Percentiles rank a stretch among this genome's conserved stretches.
These are phyloP conservation scores for Singerocomus inundabilis DNA, from an alignment of 1,284 basidiomycete genomes.

Conservation along the genomic window DNA sequence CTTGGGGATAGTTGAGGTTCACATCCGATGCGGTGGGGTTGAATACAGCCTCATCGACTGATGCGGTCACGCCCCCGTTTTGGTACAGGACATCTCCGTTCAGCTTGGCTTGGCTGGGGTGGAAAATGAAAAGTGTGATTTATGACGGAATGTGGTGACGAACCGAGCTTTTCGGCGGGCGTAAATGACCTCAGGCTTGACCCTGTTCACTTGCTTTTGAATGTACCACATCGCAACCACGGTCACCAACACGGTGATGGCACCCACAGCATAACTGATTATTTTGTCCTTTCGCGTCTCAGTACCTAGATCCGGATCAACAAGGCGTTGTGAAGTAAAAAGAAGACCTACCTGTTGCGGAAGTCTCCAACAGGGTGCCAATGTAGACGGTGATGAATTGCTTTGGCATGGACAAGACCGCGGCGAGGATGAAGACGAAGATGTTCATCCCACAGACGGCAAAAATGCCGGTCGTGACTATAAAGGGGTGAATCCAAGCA, in stretches of 20 bases:
- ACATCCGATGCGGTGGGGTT: slow-evolving; percentile 41
- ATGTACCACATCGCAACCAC: slow-evolving; percentile 84
- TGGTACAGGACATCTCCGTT: slow-evolving; percentile 35
- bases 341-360: slow-evolving; percentile 22
- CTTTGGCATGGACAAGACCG: slow-evolving; percentile 63
- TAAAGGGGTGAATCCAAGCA: not conserved
- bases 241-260: slow-evolving; percentile 68
- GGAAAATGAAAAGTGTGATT: slow-evolving; percentile 6
- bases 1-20: slow-evolving; percentile 36
- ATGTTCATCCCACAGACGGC: slow-evolving; percentile 66
- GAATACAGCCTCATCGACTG: slow-evolving; percentile 33
- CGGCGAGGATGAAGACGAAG: slow-evolving; percentile 55
- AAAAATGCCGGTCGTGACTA: slow-evolving; percentile 62
- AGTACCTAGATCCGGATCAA: slow-evolving; percentile 36
- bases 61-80: slow-evolving; percentile 30
- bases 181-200: slow-evolving; percentile 73
- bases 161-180: slow-evolving; percentile 68
- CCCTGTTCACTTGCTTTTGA: slow-evolving; percentile 70
- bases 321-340: not conserved
- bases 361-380: slow-evolving; percentile 41
- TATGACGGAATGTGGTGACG: slow-evolving; percentile 15
- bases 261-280: slow-evolving; percentile 64
- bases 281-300: slow-evolving; percentile 49
- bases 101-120: slow-evolving; percentile 48
- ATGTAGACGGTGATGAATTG: slow-evolving; percentile 59